Evolutionary conservation across 352 stramenopile genomes (phyloP), one percentile per base, ranked within the genome.

Genomic region (Globisporangium radiosum): DNA sequence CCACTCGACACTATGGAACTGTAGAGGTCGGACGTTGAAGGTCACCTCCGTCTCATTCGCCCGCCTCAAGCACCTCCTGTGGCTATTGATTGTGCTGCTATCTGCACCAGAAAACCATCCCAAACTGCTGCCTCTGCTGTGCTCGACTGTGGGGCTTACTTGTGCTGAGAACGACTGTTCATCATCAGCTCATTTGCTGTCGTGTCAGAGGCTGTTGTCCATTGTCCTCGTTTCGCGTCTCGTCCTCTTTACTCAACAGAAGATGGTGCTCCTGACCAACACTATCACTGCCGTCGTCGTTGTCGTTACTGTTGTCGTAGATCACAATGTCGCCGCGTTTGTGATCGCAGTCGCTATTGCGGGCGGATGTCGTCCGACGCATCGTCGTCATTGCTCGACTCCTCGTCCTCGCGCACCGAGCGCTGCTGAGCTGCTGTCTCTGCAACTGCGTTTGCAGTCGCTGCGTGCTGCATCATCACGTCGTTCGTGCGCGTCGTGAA

Each of bases 401-500:
- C 51, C 17, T 54, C 6, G 37, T 54, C 59, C 19, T 50, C 52
- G 40, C 40, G 19, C 37, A 17, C 38, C 9, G 25, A 33, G 25
- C 25, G 25, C 25, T 64, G 47, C 42, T 54, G 36, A 4, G 33
- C 4, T 7, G 49, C 43, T 4, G 43, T 36, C 19, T 52, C 40
- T 56, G 47, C 4, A 39, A 40, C 43, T 8, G 43, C 51, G 17
- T 43, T 33, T 54, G 43, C 5, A 44, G 64, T 48, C 47, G 64
- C 43, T 60, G 25, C 25, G 25, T 66, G 45, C 52, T 59, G 17
- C 55, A 13, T 47, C 15, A 56, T 3, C 36, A 54, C 62, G 7
- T 42, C 42, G 5, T 54, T 56, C 9, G 71, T 84, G 13, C 85
- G 57, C 0, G 63, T 49, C 0, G 64, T 75, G 61, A 86, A 86